Conservation (phyloP, 1,139 yeast genomes). For the Blastobotrys petasosporus region DNA sequence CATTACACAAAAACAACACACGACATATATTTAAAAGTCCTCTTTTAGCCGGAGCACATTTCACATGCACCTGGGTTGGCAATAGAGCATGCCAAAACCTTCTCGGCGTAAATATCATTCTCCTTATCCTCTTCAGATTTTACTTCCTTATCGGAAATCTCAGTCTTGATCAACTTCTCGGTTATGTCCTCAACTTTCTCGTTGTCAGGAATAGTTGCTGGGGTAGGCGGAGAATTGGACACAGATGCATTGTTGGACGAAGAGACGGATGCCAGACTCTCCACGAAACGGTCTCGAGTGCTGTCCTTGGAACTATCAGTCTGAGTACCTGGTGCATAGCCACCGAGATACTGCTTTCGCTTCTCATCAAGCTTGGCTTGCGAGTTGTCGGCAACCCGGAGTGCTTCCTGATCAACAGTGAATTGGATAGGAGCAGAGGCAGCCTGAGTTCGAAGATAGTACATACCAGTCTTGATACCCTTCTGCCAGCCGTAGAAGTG, state of each 20-base stretch:
- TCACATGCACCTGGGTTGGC: constrained; percentile 96
- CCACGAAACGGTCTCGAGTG: not conserved
- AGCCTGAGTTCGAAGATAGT: constrained; percentile 82
- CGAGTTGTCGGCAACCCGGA: constrained; percentile 33
- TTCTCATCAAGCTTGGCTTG: constrained; percentile 26
- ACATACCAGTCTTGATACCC: constrained; percentile 90
- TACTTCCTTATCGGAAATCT: constrained; percentile 9
- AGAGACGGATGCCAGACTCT: not conserved
- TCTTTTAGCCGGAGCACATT: constrained; percentile 88
- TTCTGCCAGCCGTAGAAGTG: constrained; percentile 88
- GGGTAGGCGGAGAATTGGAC: constrained; percentile 12
- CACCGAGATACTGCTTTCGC: constrained; percentile 33
- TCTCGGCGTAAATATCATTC: constrained; percentile 78
- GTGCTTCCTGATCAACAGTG: constrained; percentile 56
- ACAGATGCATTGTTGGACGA: constrained; percentile 7
- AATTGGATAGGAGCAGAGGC: constrained; percentile 85
- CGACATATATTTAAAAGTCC: not conserved
- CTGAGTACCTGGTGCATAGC: constrained; percentile 6
- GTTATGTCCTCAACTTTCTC: constrained; percentile 14
- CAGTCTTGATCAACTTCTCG: constrained; percentile 15
- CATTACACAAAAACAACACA: constrained; percentile 4
- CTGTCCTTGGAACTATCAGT: not conserved
- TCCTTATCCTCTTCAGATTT: constrained; percentile 28
- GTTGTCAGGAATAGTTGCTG: constrained; percentile 11
- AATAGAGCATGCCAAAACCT: constrained; percentile 94